These are phyloP conservation scores for Musa schizocarpa DNA, from an alignment of 176 grass and related monocot species.

Conservation along the genomic window DNA sequence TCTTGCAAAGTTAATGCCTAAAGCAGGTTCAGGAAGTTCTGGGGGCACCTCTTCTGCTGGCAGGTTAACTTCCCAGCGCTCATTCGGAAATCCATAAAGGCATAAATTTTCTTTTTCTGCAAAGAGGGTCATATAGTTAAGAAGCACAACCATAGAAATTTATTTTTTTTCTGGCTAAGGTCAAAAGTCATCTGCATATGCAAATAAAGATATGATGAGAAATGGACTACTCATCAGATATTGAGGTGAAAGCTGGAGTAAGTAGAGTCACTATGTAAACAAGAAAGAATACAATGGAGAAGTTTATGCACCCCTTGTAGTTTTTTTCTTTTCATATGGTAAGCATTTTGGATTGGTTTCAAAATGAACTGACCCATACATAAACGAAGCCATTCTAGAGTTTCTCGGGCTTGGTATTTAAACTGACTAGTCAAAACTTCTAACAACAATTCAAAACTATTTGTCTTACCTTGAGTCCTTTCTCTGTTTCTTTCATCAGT, in stretches of 20 bases:
- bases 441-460: not conserved
- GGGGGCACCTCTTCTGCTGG: constrained; percentile 96
- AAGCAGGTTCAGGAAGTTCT: constrained; percentile 83
- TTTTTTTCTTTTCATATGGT: not conserved
- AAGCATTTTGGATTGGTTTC: not conserved
- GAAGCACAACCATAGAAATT: constrained; percentile 10
- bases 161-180: not conserved
- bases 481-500: not conserved
- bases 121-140: constrained; percentile 20
- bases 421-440: not conserved
- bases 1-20: constrained; percentile 96
- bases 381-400: not conserved
- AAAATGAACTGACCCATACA: not conserved
- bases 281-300: too few species aligned
- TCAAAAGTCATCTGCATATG: not conserved
- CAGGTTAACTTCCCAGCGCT: constrained; percentile 95
- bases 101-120: constrained; percentile 91
- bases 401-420: not conserved
- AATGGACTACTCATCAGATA: not conserved
- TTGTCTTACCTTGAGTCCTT: not conserved
- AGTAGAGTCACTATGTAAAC: not conserved
- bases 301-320: not conserved
- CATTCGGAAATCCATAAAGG: constrained; percentile 94
- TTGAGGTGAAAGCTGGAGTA: not conserved
- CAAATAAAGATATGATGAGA: not conserved